These are phyloP conservation scores for Leptoxyphium fumago DNA, from an alignment of 2,329 filamentous ascomycete genomes.

Conservation along the genomic window DNA sequence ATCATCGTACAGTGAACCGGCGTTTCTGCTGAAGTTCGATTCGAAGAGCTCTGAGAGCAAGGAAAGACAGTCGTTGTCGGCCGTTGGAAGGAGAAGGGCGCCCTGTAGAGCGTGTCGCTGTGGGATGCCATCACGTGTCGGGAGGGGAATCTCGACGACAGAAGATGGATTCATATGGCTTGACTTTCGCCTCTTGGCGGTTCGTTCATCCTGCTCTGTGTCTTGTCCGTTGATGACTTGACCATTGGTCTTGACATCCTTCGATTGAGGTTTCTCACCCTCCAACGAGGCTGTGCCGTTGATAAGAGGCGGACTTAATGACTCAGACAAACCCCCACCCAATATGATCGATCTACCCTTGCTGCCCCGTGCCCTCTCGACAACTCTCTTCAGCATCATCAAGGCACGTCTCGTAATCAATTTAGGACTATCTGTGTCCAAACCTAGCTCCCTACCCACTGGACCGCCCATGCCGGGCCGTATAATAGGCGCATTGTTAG, in stretches of 20 bases:
- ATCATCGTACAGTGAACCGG: too few relatives aligned
- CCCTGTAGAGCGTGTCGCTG: conserved; percentile 32
- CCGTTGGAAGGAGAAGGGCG: conserved; percentile 28
- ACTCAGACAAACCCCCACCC: neutral
- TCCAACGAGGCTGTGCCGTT: neutral
- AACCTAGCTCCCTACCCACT: conserved; percentile 11
- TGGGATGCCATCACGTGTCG: conserved; percentile 30
- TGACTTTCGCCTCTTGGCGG: neutral
- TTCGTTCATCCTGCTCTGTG: conserved; percentile 8
- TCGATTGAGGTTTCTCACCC: conserved; percentile 9
- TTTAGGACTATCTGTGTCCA: conserved; percentile 18
- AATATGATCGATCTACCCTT: conserved; percentile 13
- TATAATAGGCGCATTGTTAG: conserved; percentile 1
- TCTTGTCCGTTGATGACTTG: conserved; percentile 12
- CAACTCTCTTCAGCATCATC: conserved; percentile 31
- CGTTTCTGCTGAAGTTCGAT: too few relatives aligned
- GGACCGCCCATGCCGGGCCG: conserved; percentile 1
- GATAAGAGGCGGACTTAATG: neutral
- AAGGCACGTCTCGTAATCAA: conserved; percentile 29
- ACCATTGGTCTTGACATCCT: conserved; percentile 8
- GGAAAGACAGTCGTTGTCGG: conserved; percentile 29
- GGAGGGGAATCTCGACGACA: conserved; percentile 17
- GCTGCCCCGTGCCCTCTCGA: conserved; percentile 25
- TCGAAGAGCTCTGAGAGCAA: conserved; percentile 24
- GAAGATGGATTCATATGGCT: conserved; percentile 12